phyloP scores from a whole-genome alignment of 108 stramenopile genomes.

The Seminavis robusta region DNA sequence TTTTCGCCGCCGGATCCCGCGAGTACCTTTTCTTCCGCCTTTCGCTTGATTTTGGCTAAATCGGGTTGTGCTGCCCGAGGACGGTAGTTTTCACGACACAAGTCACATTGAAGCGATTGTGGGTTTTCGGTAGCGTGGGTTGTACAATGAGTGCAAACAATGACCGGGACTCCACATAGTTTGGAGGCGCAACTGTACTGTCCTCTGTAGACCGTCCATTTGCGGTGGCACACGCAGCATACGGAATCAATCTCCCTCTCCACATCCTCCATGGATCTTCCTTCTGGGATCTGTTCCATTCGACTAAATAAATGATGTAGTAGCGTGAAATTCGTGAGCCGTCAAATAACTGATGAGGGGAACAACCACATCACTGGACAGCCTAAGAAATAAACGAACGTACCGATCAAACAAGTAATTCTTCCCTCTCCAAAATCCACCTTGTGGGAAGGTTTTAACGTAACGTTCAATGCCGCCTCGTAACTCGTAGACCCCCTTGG shows the following conservation, averaged over 20 bases:
- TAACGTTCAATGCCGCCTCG: conserved; percentile 86
- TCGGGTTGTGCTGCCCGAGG: conserved; percentile 46
- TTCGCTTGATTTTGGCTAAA: conserved; percentile 44
- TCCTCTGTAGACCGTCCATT: conserved; percentile 47
- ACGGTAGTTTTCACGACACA: conserved; percentile 53
- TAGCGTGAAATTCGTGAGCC: no score
- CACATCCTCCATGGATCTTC: conserved; percentile 24
- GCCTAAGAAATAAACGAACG: no score
- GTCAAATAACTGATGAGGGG: no score
- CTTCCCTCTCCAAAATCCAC: conserved; percentile 79
- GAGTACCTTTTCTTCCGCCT: conserved; percentile 38
- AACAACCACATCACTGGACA: no score
- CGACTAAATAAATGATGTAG: no score
- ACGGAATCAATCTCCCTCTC: conserved; percentile 46
- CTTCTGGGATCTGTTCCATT: conserved; percentile 65
- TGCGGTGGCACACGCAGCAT: conserved; percentile 47
- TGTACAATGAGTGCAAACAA: conserved; percentile 50
- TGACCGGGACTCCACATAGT: conserved; percentile 74
- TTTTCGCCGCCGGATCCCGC: neutral
- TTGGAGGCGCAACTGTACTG: conserved; percentile 42
- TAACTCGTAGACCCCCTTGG: conserved; percentile 69
- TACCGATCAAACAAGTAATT: conserved; percentile 81
- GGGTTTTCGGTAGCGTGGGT: conserved; percentile 13
- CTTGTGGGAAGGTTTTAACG: conserved; percentile 65
- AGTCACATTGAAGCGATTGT: conserved; percentile 32